A percentile compares a stretch with the other conserved stretches of the same genome.
Conservation (phyloP, 768 basidiomycete species). For the Clavaria fumosa region DNA sequence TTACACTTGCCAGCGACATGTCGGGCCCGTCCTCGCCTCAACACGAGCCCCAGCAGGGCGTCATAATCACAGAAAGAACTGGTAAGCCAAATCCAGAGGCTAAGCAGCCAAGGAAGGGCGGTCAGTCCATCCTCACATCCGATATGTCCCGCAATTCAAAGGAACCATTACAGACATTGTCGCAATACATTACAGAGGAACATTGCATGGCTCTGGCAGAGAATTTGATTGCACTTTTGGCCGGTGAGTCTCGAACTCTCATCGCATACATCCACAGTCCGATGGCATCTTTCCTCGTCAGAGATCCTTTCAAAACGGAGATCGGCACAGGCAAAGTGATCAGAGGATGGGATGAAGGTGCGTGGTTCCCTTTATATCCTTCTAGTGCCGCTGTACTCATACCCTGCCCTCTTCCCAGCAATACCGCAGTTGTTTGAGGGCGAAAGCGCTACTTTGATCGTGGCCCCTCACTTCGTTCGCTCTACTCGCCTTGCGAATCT, state of each 20-base stretch:
- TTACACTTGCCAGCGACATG: conserved; percentile 20
- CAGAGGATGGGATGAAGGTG: conserved; percentile 84
- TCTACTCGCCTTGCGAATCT: conserved; percentile 5
- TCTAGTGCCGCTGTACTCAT: conserved; percentile 23
- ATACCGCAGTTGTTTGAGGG: conserved; percentile 67
- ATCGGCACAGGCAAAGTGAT: conserved; percentile 78
- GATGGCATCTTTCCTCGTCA: conserved; percentile 23
- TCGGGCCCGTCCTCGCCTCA: conserved; percentile 9
- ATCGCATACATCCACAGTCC: background rate
- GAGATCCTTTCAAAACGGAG: conserved; percentile 43
- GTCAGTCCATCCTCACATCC: conserved; percentile 27
- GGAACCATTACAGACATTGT: conserved; percentile 40
- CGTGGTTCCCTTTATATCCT: conserved; percentile 9
- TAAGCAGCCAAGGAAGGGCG: conserved; percentile 53
- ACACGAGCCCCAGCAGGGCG: conserved; percentile 34
- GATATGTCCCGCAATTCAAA: background rate
- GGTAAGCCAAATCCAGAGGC: conserved; percentile 50
- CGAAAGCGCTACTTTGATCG: conserved; percentile 50
- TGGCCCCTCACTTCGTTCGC: conserved; percentile 68
- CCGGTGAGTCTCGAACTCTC: conserved; percentile 32
- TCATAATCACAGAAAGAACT: conserved; percentile 41
- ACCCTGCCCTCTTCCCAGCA: too few species aligned
- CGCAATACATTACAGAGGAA: conserved; percentile 69
- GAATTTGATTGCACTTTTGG: conserved; percentile 67
- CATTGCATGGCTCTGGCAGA: conserved; percentile 40